phyloP scores from a whole-genome alignment of 176 grass and related monocot genomes.

The Dendrocalamus sinicus region DNA sequence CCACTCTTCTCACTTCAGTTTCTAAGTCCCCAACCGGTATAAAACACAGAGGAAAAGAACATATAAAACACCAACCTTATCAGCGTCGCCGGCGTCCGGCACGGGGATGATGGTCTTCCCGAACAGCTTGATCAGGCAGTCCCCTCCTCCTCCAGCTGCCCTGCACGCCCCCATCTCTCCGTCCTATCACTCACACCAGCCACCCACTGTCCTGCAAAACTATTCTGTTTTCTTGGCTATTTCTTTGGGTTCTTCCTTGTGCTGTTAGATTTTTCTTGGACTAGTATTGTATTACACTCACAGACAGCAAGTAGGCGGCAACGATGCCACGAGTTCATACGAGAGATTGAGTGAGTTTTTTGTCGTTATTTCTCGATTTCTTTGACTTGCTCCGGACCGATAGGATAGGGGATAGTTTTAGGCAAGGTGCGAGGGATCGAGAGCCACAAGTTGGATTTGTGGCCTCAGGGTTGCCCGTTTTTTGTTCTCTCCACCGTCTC shows the following conservation, averaged over 20 bases:
- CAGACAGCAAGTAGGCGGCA: neutral
- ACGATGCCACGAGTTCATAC: conserved; percentile 19
- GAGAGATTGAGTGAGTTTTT: conserved; percentile 8
- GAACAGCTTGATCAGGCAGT: conserved; percentile 78
- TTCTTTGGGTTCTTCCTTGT: neutral
- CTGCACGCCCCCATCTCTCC: conserved; percentile 42
- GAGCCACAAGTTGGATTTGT: conserved; percentile 89
- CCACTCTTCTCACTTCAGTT: neutral
- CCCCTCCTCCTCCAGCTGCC: conserved; percentile 31
- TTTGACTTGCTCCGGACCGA: neutral
- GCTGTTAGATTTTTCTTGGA: neutral
- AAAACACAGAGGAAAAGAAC: conserved; percentile 11
- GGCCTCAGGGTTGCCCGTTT: conserved; percentile 62
- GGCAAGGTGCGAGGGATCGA: conserved; percentile 39
- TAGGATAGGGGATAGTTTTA: conserved; percentile 48
- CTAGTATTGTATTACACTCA: neutral
- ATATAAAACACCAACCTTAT: conserved; percentile 42
- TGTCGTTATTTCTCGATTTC: neutral
- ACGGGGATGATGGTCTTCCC: conserved; percentile 80
- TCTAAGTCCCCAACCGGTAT: neutral
- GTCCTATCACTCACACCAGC: neutral
- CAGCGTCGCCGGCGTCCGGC: conserved; percentile 42
- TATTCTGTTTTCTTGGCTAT: neutral
- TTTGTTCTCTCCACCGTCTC: conserved; percentile 54
- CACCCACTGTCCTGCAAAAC: neutral